Conservation (phyloP, 2,329 filamentous ascomycete species). For the Xylariales sp. region DNA sequence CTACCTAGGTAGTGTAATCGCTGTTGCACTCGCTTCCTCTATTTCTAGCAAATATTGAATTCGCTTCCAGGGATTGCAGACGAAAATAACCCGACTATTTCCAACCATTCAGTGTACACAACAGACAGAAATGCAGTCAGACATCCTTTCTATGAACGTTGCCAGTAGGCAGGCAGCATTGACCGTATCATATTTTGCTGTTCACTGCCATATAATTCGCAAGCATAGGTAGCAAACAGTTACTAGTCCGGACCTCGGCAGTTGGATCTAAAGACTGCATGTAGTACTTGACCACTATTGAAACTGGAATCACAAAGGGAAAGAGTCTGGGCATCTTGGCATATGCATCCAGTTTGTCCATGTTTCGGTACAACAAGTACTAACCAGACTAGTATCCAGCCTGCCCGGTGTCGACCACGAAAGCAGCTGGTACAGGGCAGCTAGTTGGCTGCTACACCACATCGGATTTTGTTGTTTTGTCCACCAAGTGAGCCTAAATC, state of each 20-base stretch:
- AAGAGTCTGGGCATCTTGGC: conserved; percentile 2
- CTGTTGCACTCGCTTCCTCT: not conserved
- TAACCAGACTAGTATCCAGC: conserved; percentile 7
- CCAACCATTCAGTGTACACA: not conserved
- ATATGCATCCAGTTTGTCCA: not conserved
- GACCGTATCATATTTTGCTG: not conserved
- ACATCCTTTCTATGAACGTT: no score
- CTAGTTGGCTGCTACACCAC: no score
- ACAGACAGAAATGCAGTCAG: not conserved
- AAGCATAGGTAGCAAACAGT: not conserved
- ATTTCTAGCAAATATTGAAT: not conserved
- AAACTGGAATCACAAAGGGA: not conserved
- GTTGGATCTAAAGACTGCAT: not conserved
- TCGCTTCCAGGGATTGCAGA: not conserved
- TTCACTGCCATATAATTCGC: not conserved
- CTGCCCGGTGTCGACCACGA: not conserved
- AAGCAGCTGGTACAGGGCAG: not conserved
- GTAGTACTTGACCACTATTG: not conserved
- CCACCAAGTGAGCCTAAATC: no score
- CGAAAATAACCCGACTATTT: no score
- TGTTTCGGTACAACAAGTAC: not conserved
- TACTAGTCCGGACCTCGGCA: conserved; percentile 1
- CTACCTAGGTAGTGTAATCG: not conserved
- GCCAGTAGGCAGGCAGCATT: no score
- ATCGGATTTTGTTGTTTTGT: no score